Conservation (phyloP, 2,329 filamentous ascomycete species). For the Aureobasidium sp. region DNA sequence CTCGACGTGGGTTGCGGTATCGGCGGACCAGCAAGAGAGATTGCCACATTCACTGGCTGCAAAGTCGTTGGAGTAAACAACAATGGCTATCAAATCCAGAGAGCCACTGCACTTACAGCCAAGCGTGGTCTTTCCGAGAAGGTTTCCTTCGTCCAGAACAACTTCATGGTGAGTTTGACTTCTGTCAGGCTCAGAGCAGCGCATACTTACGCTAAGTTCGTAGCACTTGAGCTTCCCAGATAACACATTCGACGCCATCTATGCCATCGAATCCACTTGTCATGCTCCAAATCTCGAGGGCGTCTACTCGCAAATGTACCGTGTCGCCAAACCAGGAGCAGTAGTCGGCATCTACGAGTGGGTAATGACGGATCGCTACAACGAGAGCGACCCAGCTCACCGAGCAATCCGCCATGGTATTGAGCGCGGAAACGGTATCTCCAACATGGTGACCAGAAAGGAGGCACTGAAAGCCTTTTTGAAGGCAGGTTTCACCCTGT, state of each 20-base stretch:
- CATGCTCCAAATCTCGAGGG: constrained; percentile 86
- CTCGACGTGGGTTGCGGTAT: constrained; percentile 96
- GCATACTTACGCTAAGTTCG: background rate
- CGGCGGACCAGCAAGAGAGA: constrained; percentile 89
- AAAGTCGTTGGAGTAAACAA: constrained; percentile 94
- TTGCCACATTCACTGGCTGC: constrained; percentile 86
- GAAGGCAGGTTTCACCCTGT: constrained; percentile 75
- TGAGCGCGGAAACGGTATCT: constrained; percentile 92
- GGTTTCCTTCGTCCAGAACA: constrained; percentile 82
- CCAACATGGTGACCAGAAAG: constrained; percentile 86
- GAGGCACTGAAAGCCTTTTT: constrained; percentile 79
- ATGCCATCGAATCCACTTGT: constrained; percentile 94
- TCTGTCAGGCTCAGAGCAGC: background rate
- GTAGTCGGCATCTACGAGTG: constrained; percentile 97
- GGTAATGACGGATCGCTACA: constrained; percentile 95
- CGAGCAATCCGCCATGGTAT: constrained; percentile 88
- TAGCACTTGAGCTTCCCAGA: constrained; percentile 91
- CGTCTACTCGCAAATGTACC: constrained; percentile 90
- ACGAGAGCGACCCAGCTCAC: constrained; percentile 79
- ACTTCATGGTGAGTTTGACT: constrained; percentile 67
- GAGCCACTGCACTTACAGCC: constrained; percentile 73
- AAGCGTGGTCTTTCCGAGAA: constrained; percentile 76
- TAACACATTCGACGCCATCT: constrained; percentile 91
- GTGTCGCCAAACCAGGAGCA: constrained; percentile 90
- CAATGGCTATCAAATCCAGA: constrained; percentile 97